phyloP scores from a whole-genome alignment of 75 land plant genomes.

The Selaginella tamariscina region DNA sequence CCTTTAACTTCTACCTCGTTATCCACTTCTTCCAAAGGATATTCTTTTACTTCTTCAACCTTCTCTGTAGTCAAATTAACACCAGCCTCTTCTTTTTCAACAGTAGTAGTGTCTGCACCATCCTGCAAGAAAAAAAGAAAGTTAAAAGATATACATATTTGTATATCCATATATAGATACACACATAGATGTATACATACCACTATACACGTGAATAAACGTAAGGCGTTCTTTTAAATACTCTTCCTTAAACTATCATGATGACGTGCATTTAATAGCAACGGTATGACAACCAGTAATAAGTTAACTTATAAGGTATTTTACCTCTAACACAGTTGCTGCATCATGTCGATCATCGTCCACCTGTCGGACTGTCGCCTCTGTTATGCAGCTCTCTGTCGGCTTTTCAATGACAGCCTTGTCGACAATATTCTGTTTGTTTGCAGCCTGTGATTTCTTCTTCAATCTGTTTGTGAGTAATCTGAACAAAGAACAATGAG shows the following conservation, averaged over 20 bases:
- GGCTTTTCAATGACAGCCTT: neutral
- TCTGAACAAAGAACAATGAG: neutral
- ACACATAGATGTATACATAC: no score
- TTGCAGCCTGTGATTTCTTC: neutral
- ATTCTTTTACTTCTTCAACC: neutral
- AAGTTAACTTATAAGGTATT: no score
- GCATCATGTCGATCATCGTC: neutral
- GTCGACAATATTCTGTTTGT: neutral
- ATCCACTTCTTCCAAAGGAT: neutral
- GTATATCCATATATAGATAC: no score
- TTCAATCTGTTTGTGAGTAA: neutral
- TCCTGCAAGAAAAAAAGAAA: no score
- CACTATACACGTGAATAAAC: no score
- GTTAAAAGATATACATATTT: no score
- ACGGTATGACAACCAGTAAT: no score
- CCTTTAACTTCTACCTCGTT: neutral
- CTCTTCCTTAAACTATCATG: no score
- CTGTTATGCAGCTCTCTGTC: neutral
- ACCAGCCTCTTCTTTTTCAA: neutral
- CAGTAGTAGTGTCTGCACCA: neutral
- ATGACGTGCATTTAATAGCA: no score
- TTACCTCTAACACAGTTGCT: no score
- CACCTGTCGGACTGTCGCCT: neutral
- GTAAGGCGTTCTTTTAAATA: no score
- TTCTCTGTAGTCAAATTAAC: neutral